phyloP scores from a whole-genome alignment of 768 basidiomycete genomes.

The Austroboletus festivus region DNA sequence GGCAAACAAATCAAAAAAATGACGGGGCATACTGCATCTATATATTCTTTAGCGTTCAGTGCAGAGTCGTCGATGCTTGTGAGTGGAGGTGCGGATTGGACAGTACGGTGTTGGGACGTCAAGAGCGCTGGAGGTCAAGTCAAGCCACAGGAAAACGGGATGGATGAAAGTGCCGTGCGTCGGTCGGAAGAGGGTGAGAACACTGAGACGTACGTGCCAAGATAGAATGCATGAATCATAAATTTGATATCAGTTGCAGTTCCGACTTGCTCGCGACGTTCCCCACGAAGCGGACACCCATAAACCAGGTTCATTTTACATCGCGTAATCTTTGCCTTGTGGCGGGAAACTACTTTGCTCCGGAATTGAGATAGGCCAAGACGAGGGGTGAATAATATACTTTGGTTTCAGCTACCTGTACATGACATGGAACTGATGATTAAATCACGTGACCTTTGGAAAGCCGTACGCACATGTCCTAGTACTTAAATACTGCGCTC shows the following conservation, averaged over 20 bases:
- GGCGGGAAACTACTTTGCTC: conserved; percentile 68
- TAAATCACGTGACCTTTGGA: conserved; percentile 24
- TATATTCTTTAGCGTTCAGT: conserved; percentile 89
- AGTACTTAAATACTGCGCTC: conserved; percentile 3
- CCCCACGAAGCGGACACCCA: conserved; percentile 93
- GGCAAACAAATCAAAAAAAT: conserved; percentile 94
- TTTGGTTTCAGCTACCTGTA: too few species aligned
- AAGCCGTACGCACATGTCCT: not conserved
- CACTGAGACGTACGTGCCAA: conserved; percentile 64
- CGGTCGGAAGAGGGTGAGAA: conserved; percentile 48
- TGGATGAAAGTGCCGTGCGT: conserved; percentile 31
- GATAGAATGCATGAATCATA: not conserved
- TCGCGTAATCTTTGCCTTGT: conserved; percentile 91
- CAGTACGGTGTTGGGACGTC: conserved; percentile 98
- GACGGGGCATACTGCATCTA: conserved; percentile 86
- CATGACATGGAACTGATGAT: too few species aligned
- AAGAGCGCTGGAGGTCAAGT: conserved; percentile 68
- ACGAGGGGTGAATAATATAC: too few species aligned
- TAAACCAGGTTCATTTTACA: conserved; percentile 91
- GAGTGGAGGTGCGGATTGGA: conserved; percentile 92
- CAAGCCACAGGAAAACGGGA: conserved; percentile 59
- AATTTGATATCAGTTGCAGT: conserved; percentile 38
- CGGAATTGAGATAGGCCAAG: conserved; percentile 48
- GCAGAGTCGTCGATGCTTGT: conserved; percentile 88
- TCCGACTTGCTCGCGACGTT: conserved; percentile 86